These are phyloP conservation scores for Gloeophyllum trabeum DNA, from an alignment of 768 basidiomycete genomes.

Conservation along the genomic window DNA sequence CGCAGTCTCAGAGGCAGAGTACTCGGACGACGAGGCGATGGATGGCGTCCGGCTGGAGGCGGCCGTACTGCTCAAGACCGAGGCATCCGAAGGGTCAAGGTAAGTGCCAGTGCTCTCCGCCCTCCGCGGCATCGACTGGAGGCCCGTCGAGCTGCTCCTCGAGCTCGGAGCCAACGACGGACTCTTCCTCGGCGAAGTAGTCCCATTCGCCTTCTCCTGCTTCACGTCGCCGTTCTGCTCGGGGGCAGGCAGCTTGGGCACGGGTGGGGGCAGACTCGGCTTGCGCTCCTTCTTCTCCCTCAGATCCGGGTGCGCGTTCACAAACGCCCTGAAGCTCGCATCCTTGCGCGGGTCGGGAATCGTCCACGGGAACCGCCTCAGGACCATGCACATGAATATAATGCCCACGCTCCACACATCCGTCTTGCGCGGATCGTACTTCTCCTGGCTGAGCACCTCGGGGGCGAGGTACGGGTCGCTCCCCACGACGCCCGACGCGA, in stretches of 20 bases:
- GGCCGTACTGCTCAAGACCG: not conserved
- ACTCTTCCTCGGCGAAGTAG: slow-evolving; percentile 1
- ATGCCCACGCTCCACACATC: slow-evolving; percentile 98
- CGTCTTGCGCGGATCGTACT: slow-evolving; percentile 93
- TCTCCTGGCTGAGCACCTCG: slow-evolving; percentile 72
- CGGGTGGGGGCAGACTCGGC: slow-evolving; percentile 9
- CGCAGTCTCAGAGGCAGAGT: not conserved
- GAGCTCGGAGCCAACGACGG: slow-evolving; percentile 2
- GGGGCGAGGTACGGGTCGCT: slow-evolving; percentile 98
- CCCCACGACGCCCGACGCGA: slow-evolving; percentile 86
- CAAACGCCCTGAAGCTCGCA: slow-evolving; percentile 83
- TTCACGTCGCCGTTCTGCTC: slow-evolving; percentile 6
- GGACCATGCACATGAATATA: slow-evolving; percentile 98
- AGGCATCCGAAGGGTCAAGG: not conserved
- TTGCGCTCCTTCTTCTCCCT: slow-evolving; percentile 18
- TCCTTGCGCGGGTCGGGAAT: slow-evolving; percentile 93
- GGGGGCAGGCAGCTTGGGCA: slow-evolving; percentile 5
- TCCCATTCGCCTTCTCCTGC: slow-evolving; percentile 4
- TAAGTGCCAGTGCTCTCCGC: not conserved
- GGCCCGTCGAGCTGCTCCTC: no score
- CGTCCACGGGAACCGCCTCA: slow-evolving; percentile 98
- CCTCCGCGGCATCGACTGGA: no score
- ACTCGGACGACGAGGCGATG: not conserved
- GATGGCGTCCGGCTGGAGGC: not conserved
- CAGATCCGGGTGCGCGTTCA: slow-evolving; percentile 88